Percentiles rank a stretch among this genome's conserved stretches.
phyloP scores from a whole-genome alignment of 495 filamentous ascomycete species.

The Penicillium argentinense region DNA sequence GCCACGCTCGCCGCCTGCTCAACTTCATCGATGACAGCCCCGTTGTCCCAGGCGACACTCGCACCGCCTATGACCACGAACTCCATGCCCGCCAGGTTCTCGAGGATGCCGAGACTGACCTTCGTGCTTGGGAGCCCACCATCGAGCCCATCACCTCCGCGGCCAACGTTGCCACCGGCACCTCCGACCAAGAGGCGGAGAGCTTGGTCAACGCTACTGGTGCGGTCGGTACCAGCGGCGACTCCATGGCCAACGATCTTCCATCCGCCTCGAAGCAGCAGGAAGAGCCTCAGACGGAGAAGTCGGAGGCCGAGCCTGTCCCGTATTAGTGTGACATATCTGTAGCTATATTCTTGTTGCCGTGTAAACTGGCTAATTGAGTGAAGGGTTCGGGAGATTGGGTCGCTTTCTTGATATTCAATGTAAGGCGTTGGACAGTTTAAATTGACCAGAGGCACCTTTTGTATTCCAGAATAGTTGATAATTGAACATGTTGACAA shows the following conservation, averaged over 20 bases:
- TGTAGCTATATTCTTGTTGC: constrained; percentile 6
- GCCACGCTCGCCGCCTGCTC: constrained; percentile 80
- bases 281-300: constrained; percentile 4
- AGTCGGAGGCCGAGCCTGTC: not conserved
- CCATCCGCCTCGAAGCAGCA: constrained; percentile 12
- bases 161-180: constrained; percentile 1
- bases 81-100: constrained; percentile 74
- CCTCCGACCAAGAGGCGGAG: not conserved
- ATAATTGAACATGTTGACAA: not conserved
- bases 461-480: not conserved
- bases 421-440: not conserved
- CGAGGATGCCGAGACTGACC: constrained; percentile 89
- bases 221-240: too few species aligned
- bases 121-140: constrained; percentile 64
- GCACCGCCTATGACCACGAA: constrained; percentile 61
- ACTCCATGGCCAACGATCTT: constrained; percentile 7
- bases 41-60: constrained; percentile 80
- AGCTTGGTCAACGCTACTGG: constrained; percentile 3
- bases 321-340: constrained; percentile 6
- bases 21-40: constrained; percentile 89
- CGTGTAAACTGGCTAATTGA: constrained; percentile 9
- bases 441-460: not conserved
- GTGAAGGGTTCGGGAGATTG: too few species aligned
- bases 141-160: constrained; percentile 18
- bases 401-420: not conserved